Evolutionary conservation across 768 basidiomycete species (phyloP), one percentile per base, ranked within the genome.

Genomic region (Dioszegia crocea): DNA sequence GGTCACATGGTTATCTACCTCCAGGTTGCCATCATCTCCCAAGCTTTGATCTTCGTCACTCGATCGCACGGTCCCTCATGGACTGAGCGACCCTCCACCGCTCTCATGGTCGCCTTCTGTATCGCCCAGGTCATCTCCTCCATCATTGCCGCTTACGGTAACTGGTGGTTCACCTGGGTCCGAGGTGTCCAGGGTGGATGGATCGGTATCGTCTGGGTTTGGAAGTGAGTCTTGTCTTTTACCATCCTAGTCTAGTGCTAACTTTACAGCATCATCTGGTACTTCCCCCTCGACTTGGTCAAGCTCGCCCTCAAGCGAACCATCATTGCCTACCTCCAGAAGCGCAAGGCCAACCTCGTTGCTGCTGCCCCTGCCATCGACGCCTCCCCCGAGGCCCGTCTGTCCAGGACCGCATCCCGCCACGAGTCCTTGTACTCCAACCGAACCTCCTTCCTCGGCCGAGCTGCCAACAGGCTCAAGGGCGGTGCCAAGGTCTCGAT

Each of bases 221-320:
- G 92, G 92, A 88, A 97, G 47, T 48, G 47, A 48, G 47, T 48
- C 17, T 16, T 16, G 3, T 48, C 17, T 17, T 31, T 17, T 4
- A n/a, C n/a, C 9, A 17, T 3, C 8, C 24, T 14, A n/a, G 29
- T 14, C 19, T 48, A 14, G 26, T 4, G 47, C 47, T 48, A n/a
- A 48, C 30, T 12, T 16, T 30, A 9, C 47, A 48, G 47, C 80
- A 88, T 96, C 64, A 68, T 93, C 56, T 94, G 94, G 93, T 98
- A 93, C 84, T 76, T 89, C 65, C 94, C 94, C 51, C 85, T 98
- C 49, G 94, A 98, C 79, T 84, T 84, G 79, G 88, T 96, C 84
- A 96, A 94, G 82, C 94, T 96, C 77, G 88, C 82, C 31, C 92
- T 97, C 89, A 92, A 94, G 81, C 88, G 86, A 9, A 93, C 90